Conservation (phyloP, 176 grass and related monocot species). For the Eleusine coracana region DNA sequence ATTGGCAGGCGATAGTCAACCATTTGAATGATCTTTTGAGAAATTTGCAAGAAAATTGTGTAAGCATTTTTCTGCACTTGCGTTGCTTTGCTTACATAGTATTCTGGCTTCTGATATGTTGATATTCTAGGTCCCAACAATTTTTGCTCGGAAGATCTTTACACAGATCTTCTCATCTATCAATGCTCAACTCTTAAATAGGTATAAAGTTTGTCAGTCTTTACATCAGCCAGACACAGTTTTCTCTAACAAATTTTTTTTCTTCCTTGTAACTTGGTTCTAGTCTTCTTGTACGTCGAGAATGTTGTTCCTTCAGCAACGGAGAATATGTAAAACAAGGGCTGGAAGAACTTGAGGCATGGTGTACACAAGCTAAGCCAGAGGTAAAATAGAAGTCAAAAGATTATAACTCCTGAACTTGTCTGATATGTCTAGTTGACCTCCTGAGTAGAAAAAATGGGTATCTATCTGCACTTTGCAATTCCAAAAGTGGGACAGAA, state of each 20-base stretch:
- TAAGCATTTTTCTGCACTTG: conserved; percentile 41
- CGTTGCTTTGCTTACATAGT: conserved; percentile 23
- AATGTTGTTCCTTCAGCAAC: conserved; percentile 98
- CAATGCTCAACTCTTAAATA: conserved; percentile 94
- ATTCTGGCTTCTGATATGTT: conserved; percentile 36
- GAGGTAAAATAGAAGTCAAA: conserved; percentile 55
- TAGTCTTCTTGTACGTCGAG: conserved; percentile 78
- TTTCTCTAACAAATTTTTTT: conserved; percentile 12
- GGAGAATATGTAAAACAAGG: conserved; percentile 97
- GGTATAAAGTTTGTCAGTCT: conserved; percentile 55
- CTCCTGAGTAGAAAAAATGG: background rate
- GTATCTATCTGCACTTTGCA: background rate
- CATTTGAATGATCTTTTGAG: conserved; percentile 72
- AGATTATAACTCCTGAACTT: background rate
- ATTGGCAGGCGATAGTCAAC: conserved; percentile 71
- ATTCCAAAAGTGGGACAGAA: background rate
- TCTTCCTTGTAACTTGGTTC: conserved; percentile 28
- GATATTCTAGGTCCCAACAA: conserved; percentile 67
- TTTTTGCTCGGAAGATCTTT: conserved; percentile 75
- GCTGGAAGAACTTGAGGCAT: conserved; percentile 71
- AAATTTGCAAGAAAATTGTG: conserved; percentile 90
- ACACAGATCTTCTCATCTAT: conserved; percentile 82
- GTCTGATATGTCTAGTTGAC: background rate
- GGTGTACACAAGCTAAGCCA: conserved; percentile 72
- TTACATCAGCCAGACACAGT: conserved; percentile 14